Conservation (phyloP, 2,329 filamentous ascomycete genomes). For the Nemania serpens region DNA sequence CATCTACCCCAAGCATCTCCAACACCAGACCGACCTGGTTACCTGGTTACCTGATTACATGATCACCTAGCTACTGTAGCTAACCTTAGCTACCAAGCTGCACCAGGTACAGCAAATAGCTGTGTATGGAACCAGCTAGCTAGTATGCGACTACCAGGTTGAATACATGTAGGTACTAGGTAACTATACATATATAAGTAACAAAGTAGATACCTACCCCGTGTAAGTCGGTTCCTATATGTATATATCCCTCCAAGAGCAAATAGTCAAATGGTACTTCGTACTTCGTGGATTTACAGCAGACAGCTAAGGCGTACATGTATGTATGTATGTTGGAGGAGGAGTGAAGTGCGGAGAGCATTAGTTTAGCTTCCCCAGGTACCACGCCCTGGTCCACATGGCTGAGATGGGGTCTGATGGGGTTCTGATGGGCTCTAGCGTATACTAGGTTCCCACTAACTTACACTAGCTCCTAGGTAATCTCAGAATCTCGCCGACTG, state of each 20-base stretch:
- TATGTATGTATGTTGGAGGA: constrained; percentile 5
- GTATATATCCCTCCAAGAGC: too few relatives aligned
- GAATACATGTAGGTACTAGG: not conserved
- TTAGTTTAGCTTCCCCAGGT: not conserved
- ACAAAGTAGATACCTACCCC: too few relatives aligned
- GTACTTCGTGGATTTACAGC: too few relatives aligned
- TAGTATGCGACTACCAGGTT: too few relatives aligned
- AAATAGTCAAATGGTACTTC: not conserved
- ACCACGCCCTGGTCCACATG: not conserved
- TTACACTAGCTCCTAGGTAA: not conserved
- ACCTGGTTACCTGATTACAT: not conserved
- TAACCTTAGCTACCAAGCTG: too few relatives aligned
- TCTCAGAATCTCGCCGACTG: not conserved
- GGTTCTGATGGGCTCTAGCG: too few relatives aligned
- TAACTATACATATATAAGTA: too few relatives aligned
- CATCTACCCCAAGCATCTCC: not conserved
- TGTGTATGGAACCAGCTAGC: not conserved
- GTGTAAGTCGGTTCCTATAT: too few relatives aligned
- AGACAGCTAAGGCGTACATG: too few relatives aligned
- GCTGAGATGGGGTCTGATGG: constrained; percentile 5
- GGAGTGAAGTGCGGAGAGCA: constrained; percentile 19
- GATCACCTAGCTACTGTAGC: not conserved
- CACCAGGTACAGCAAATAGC: not conserved
- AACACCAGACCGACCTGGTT: not conserved
- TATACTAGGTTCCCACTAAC: not conserved